Base-by-base conservation (phyloP, 1,139 yeast species). In the Geotrichum fermentans region DNA sequence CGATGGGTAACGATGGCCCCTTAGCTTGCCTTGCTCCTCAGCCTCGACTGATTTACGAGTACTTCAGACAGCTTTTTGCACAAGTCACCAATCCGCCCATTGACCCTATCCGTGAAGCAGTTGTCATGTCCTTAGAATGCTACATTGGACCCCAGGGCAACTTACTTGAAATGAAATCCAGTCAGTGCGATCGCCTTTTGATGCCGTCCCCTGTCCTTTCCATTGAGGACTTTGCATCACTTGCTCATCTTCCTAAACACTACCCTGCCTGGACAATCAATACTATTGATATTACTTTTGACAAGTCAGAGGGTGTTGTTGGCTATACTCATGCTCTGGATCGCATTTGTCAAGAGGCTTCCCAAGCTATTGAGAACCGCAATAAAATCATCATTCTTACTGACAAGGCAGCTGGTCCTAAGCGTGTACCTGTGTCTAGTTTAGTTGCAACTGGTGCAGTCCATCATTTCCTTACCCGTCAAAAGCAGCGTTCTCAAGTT, bases 1-100 rank as follows among this genome's bases (percentile, higher is more conserved):
- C 97, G 11, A 92, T 92, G 98, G 98, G 97, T 75, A 90, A 90
- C 65, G 98, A 92, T 65, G 82, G 92, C 51, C 95, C 97, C 13
- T 75, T 92, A 58, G 97, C 97, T 1, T 92, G 97, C 71, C 73
- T 92, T 58, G 84, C 95, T 41, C 92, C 87, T 64, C 95, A 88
- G 69, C 97, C 98, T 43, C 84, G 84, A 59, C 73, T 92, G 57
- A 73, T 88, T 57, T 92, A 85, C 66, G 97, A 92, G 64, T 92
- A 92, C 71, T 92, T 92, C 75, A 83, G 95, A 64, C 96, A 92
- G 70, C 77, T 92, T 61, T 92, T 92, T 70, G 97, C 98, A 34
- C 98, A 92, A 72, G 98, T 92, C 50, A 92, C 98, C 37, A 92
- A 92, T 70, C 98, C 98, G 52, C 97, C 98, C 51, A 90, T 92